phyloP scores from a whole-genome alignment of 257 asterid genomes.

The Nicotiana undulata region DNA sequence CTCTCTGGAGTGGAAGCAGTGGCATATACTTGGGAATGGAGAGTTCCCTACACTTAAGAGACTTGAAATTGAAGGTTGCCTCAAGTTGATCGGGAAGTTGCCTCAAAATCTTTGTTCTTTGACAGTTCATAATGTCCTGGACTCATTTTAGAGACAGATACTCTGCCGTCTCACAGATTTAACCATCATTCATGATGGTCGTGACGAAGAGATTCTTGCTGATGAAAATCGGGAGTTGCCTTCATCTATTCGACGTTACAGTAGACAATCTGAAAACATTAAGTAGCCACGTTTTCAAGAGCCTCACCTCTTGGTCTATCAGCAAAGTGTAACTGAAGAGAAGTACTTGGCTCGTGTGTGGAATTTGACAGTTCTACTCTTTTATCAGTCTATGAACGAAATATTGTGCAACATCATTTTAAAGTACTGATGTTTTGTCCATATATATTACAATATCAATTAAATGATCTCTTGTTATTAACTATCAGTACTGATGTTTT shows the following conservation, averaged over 20 bases:
- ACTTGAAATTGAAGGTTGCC: neutral
- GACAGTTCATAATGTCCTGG: neutral
- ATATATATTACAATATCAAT: too few relatives aligned
- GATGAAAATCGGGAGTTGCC: neutral
- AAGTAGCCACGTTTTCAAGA: neutral
- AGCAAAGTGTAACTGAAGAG: too few relatives aligned
- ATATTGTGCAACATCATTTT: too few relatives aligned
- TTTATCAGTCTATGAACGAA: too few relatives aligned
- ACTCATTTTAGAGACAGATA: neutral
- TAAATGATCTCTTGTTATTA: too few relatives aligned
- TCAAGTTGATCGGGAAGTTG: neutral
- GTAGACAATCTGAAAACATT: neutral
- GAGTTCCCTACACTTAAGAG: neutral
- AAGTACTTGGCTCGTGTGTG: too few relatives aligned
- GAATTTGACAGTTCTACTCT: too few relatives aligned
- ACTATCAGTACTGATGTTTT: too few relatives aligned
- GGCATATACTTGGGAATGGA: neutral
- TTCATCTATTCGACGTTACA: accelerated
- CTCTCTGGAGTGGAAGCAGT: neutral
- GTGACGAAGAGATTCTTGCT: neutral
- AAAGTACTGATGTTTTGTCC: too few relatives aligned
- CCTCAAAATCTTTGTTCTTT: neutral
- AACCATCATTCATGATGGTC: accelerated
- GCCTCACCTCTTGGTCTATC: neutral
- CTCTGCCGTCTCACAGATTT: neutral